Conservation (phyloP, 345 rosid species). For the Ricinus communis region DNA sequence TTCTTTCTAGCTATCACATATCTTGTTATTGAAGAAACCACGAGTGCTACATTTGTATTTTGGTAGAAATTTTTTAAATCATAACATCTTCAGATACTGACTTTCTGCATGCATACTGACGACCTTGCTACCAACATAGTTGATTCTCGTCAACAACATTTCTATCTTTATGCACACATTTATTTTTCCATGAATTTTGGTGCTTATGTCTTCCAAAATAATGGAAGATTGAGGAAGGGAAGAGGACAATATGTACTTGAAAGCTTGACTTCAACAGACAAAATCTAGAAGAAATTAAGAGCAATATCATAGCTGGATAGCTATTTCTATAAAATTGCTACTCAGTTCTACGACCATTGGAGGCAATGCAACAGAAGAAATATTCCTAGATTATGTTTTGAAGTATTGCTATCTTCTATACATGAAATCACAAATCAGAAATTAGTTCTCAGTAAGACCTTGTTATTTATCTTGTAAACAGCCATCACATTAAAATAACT, state of each 20-base stretch:
- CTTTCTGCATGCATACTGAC: background rate
- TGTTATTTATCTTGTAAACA: background rate
- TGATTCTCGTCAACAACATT: background rate
- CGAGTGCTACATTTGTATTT: background rate
- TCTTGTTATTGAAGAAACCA: background rate
- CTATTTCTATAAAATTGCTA: background rate
- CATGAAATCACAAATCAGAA: conserved; percentile 1
- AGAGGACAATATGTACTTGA: background rate
- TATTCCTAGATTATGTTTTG: background rate
- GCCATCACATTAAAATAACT: background rate
- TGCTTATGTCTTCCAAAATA: background rate
- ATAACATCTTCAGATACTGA: background rate
- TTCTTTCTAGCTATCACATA: background rate
- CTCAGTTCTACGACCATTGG: background rate
- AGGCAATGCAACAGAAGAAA: background rate
- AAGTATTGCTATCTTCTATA: background rate
- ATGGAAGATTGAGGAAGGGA: background rate
- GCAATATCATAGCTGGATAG: background rate
- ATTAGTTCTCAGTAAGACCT: background rate
- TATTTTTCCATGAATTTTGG: background rate
- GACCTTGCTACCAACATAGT: background rate
- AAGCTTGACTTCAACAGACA: background rate
- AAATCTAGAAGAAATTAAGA: background rate
- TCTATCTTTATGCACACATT: background rate
- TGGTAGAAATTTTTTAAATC: background rate